Base-by-base conservation (phyloP, 129 eudicot species). In the Pittosporum tobira region DNA sequence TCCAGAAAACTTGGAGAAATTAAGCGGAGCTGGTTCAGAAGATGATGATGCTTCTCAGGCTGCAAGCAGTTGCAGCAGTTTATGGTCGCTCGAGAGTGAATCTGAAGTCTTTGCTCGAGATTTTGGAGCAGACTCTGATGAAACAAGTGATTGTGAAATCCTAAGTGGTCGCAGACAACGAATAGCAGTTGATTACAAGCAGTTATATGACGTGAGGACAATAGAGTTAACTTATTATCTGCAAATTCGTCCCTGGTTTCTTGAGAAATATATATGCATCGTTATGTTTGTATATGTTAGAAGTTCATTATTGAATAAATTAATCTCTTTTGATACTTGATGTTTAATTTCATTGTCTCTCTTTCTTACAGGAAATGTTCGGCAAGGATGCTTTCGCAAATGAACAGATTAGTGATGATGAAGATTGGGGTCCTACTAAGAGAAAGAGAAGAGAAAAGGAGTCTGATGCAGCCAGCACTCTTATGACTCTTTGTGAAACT, bases 361-460 rank as follows among this genome's bases (percentile, higher is more conserved):
- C 21, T 28, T 48, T 54, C 26, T 11, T 60, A 45, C 67, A 91
- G 99, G 99, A 87, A 79, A 85, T 91, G 89, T 91, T 91, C 57
- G 99, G 96, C 50, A 91, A 81, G 72, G 81, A 87, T 62, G 81
- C 81, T 62, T 57, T 80, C 50, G 77, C 63, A 11, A 62, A 66
- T 47, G 99, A 83, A 57, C 84, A 80, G 63, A 64, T 73, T 44
- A 91, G 94, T 74, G 99, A 91, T 53, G 99, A 91, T 65, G 99
- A 91, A 65, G 99, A 91, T 51, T 91, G 99, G 99, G 94, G 95
- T 22, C 99, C 99, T 66, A 67, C 72, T 56, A 81, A 69, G 69
- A 69, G 78, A 68, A 81, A 80, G 63, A 73, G 94, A 52, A 86
- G 85, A 71, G 79, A 71, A 45, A 86, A 83, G 71, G 95, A 83